These are phyloP conservation scores for Colletotrichum musicola DNA, from an alignment of 2,329 filamentous ascomycete genomes.

Conservation along the genomic window DNA sequence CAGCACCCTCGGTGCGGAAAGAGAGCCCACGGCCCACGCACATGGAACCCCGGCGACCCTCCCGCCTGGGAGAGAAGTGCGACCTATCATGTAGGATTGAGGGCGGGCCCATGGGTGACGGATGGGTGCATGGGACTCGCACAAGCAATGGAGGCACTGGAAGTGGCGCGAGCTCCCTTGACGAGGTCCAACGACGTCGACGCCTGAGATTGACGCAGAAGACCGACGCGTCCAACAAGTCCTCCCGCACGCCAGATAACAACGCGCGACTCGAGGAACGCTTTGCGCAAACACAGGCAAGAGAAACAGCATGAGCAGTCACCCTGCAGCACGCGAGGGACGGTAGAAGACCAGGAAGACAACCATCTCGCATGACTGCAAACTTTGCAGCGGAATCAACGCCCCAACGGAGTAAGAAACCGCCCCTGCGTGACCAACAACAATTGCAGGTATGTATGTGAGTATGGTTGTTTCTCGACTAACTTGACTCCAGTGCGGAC, in stretches of 20 bases:
- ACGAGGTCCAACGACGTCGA: background rate
- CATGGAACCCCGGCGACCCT: constrained; percentile 30
- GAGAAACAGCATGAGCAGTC: background rate
- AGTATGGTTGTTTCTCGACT: constrained; percentile 12
- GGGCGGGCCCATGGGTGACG: constrained; percentile 3
- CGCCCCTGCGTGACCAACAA: constrained; percentile 29
- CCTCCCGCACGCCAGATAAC: constrained; percentile 20
- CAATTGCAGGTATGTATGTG: constrained; percentile 9
- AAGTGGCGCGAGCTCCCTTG: background rate
- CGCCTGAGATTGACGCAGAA: background rate
- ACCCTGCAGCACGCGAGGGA: background rate
- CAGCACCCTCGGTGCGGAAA: constrained; percentile 21
- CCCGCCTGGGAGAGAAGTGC: constrained; percentile 34
- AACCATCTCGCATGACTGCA: background rate
- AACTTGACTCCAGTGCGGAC: background rate
- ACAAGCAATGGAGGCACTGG: constrained; percentile 22
- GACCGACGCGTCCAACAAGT: background rate
- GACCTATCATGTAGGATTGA: constrained; percentile 5
- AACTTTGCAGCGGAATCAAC: background rate
- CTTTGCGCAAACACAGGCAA: background rate
- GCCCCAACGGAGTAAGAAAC: constrained; percentile 1
- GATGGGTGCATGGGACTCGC: constrained; percentile 26
- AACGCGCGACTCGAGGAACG: background rate
- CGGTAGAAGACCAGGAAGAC: background rate
- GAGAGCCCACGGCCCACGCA: constrained; percentile 21